Base-by-base conservation (phyloP, 2,329 filamentous ascomycete genomes). In the Stachybotrys chartarum region DNA sequence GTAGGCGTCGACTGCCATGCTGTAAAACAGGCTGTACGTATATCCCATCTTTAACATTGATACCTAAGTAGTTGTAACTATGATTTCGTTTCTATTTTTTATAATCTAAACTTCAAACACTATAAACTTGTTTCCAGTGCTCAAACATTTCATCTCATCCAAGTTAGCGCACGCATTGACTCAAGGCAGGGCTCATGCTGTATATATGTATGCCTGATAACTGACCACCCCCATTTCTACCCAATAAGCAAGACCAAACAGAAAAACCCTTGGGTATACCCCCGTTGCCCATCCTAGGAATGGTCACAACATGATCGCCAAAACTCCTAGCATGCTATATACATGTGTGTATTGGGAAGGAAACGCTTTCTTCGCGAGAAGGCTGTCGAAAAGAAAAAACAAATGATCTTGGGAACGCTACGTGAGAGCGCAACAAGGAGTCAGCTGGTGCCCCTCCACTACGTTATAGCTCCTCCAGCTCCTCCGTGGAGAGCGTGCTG, bases 401-500 rank as follows among this genome's bases (percentile, higher is more conserved):
- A 54, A 42, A 53, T 2, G 14, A 39, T 18, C 16, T 30, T 30
- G 24, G 24, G 35, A 42, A 42, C 8, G 35, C 8, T 10, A 42
- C 14, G 5, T 5, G 14, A 10, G 14, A 10, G 35, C 35, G 35
- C 35, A 42, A 6, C 35, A 14, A 24, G 24, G 24, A 24, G 24
- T 4, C 24, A 24, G 24, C 24, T 24, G 24, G 4, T 24, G 24
- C 24, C 24, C 24, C 24, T 24, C 24, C 35, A 42, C 5, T 42
- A 5, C 39, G 31, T 63, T 63, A 74, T 62, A 76, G 62, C 60
- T 78, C 72, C 64, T 80, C 73, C 42, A 95, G 76, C 46, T 93
- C 84, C 52, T 87, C 78, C 54, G 82, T 74, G 52, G 83, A 79
- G 63, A 88, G 73, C 4, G 86, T 91, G 45, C 85, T 82, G 24